phyloP scores from a whole-genome alignment of 2,329 filamentous ascomycete genomes.

The Penicillium sp. region DNA sequence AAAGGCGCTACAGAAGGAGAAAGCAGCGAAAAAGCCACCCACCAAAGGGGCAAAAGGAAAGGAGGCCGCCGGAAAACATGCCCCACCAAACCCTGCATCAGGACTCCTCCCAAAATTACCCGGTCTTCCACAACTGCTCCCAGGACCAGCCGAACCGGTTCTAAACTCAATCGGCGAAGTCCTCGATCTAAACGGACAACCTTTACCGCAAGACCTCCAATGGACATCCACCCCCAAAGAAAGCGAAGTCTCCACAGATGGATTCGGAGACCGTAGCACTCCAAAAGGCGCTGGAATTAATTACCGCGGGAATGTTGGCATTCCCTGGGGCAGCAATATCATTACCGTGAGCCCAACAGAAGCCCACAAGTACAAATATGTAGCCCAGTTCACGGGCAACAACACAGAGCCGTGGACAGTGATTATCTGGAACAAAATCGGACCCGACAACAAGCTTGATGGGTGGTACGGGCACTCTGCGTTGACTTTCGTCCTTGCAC shows the following conservation, averaged over 20 bases:
- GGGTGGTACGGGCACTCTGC: constrained; percentile 40
- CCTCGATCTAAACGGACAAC: constrained; percentile 1
- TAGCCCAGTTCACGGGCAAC: constrained; percentile 32
- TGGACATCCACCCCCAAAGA: constrained; percentile 26
- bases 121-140: constrained; percentile 8
- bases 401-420: constrained; percentile 35
- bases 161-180: constrained; percentile 9
- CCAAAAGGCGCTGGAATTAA: constrained; percentile 19
- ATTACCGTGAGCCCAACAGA: constrained; percentile 33
- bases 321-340: constrained; percentile 44
- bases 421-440: constrained; percentile 43
- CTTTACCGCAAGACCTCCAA: constrained; percentile 3
- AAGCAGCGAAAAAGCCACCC: neutral
- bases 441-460: constrained; percentile 32
- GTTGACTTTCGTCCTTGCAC: constrained; percentile 30
- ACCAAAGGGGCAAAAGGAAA: neutral
- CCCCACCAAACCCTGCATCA: neutral
- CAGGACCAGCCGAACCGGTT: constrained; percentile 9
- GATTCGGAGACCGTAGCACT: constrained; percentile 35
- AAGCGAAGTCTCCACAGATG: constrained; percentile 19
- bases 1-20: too few relatives aligned
- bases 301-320: constrained; percentile 39
- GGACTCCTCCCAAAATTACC: neutral
- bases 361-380: constrained; percentile 38
- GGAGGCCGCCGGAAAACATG: neutral